Percentiles rank a stretch among this genome's conserved stretches.
phyloP scores from a whole-genome alignment of 2,329 filamentous ascomycete species.

The Alternaria metachromatica region DNA sequence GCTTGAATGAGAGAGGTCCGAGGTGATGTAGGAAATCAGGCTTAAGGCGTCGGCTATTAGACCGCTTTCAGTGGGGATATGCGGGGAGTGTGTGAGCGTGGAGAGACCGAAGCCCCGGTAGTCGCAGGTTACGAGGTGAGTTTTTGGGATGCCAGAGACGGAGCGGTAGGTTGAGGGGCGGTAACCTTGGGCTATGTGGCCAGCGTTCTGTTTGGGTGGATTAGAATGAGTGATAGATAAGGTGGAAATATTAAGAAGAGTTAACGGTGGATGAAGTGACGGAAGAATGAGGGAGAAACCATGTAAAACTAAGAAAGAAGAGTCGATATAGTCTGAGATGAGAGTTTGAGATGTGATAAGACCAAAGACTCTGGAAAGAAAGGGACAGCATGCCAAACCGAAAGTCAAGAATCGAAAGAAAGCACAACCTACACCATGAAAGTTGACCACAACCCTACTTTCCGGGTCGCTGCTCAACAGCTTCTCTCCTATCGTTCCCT shows the following conservation, averaged over 20 bases:
- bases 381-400: background rate
- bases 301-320: background rate
- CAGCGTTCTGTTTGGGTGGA: slow-evolving; percentile 71
- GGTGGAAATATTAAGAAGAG: slow-evolving; percentile 3
- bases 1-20: slow-evolving; percentile 68
- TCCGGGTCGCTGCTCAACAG: slow-evolving; percentile 59
- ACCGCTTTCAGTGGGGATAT: slow-evolving; percentile 75
- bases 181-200: slow-evolving; percentile 79
- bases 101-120: slow-evolving; percentile 88
- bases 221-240: slow-evolving; percentile 15
- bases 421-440: slow-evolving; percentile 65
- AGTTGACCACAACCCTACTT: slow-evolving; percentile 63
- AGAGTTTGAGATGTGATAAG: background rate
- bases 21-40: slow-evolving; percentile 74
- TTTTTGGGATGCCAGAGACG: slow-evolving; percentile 69
- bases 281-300: background rate
- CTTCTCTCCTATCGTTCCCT: slow-evolving; percentile 56
- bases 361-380: background rate
- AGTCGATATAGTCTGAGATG: background rate
- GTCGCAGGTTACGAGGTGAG: slow-evolving; percentile 87
- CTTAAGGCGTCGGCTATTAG: slow-evolving; percentile 80
- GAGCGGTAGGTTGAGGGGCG: slow-evolving; percentile 80
- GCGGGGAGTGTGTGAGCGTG: slow-evolving; percentile 63
- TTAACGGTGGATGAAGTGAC: background rate
- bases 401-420: background rate